A percentile compares a stretch with the other conserved stretches of the same genome.
These are phyloP conservation scores for Hortiboletus flavorubellus DNA, from an alignment of 768 basidiomycete species.

Conservation along the genomic window DNA sequence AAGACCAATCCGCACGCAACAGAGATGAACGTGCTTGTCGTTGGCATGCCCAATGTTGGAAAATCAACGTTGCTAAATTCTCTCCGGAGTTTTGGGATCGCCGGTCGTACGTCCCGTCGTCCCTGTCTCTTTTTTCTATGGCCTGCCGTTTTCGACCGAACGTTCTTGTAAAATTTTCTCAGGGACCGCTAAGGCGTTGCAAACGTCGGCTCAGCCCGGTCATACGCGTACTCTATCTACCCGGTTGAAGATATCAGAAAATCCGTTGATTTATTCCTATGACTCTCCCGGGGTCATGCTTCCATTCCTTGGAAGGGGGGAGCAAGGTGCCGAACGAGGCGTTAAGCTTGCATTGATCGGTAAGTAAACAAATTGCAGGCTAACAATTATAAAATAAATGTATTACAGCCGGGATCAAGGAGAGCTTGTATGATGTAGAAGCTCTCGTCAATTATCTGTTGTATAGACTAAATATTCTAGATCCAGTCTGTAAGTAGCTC, in stretches of 20 bases:
- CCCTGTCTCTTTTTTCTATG: neutral
- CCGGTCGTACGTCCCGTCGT: conserved; percentile 62
- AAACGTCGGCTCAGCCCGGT: conserved; percentile 86
- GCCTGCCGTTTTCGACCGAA: conserved; percentile 3
- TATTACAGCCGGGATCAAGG: conserved; percentile 84
- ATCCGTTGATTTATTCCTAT: conserved; percentile 86
- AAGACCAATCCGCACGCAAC: conserved; percentile 64
- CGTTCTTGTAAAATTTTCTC: conserved; percentile 2
- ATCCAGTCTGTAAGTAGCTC: conserved; percentile 58
- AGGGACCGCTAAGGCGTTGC: conserved; percentile 86
- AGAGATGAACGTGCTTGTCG: conserved; percentile 85
- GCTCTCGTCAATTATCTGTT: conserved; percentile 82
- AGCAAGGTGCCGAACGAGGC: conserved; percentile 84
- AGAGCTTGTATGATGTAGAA: conserved; percentile 84
- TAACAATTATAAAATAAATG: conserved; percentile 3
- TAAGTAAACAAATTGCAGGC: conserved; percentile 40
- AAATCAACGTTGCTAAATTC: conserved; percentile 95
- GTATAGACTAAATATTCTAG: conserved; percentile 76
- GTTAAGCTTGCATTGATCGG: conserved; percentile 92
- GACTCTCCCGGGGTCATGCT: conserved; percentile 98
- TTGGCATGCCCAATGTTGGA: conserved; percentile 99
- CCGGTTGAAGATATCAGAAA: conserved; percentile 76
- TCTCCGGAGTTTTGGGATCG: conserved; percentile 80
- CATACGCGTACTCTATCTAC: conserved; percentile 88
- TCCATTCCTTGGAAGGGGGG: conserved; percentile 86